Base-by-base conservation (phyloP, 192 early-diverging fungal species). In the Spinellus fusiger region DNA sequence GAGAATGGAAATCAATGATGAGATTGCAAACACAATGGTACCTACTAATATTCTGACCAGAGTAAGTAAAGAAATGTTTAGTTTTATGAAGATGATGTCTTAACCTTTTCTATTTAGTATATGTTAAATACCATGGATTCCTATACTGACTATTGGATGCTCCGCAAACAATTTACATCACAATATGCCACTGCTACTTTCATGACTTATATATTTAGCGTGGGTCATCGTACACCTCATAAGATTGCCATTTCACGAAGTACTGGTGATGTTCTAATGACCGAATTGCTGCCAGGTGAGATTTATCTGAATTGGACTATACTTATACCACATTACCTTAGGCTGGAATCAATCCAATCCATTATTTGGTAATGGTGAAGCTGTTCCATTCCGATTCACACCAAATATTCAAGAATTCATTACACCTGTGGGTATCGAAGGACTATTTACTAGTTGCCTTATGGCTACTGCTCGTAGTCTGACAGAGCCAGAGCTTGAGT, bases 381-480 rank as follows among this genome's bases (percentile, higher is more conserved):
- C 87, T 4, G 92, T 99, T 23, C 98, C 96, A 4, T 99, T 99
- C 90, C 84, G 98, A 8, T 84, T 98, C 71, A 99, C 98, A 8
- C 98, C 96, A 12, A 96, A 93, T 75, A 88, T 99, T 52, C 95
- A 97, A 79, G 74, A 89, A 31, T 98, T 98, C 76, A 88, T 98
- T 47, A 93, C 92, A 5, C 89, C 89, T 27, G 85, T 90, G 58
- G 95, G 96, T 5, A 80, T 99, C 6, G 98, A 98, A 55, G 96
- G 98, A 15, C 81, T 93, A 8, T 94, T 98, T 62, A 86, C 87
- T 18, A 84, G 82, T 48, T 84, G 84, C 7, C 59, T 99, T 13
- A 86, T 95, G 83, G 84, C 92, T 31, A 89, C 95, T 53, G 91
- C 82, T 0, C 84, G 89, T 18, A 84, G 89, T 20, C 66, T 99